These are phyloP conservation scores for Leccinum ochraceum DNA, from an alignment of 768 basidiomycete species.

Conservation along the genomic window DNA sequence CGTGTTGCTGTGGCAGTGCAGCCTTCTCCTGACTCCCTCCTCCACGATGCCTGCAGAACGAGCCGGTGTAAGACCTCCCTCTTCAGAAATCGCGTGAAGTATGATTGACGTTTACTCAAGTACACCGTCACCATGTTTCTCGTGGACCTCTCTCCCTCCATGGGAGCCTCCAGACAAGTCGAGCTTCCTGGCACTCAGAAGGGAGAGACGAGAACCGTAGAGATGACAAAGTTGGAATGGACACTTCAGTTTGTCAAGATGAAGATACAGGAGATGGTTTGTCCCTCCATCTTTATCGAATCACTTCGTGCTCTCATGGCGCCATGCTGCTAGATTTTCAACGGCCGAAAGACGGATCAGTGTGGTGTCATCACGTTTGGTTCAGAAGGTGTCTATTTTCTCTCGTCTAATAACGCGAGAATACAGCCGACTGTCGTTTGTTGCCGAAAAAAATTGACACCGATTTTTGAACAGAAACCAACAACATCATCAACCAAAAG, in stretches of 20 bases:
- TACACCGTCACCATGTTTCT: conserved; percentile 89
- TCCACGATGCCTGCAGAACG: conserved; percentile 72
- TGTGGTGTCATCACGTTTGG: conserved; percentile 90
- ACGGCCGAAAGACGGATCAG: conserved; percentile 90
- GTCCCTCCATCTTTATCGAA: conserved; percentile 4
- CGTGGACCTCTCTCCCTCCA: conserved; percentile 84
- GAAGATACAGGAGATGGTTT: conserved; percentile 89
- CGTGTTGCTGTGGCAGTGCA: conserved; percentile 21
- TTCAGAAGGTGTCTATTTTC: conserved; percentile 55
- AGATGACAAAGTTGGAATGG: conserved; percentile 81
- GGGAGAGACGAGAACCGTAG: conserved; percentile 49
- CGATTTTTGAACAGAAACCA: conserved; percentile 47
- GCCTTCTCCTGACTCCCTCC: conserved; percentile 8
- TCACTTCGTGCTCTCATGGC: background rate
- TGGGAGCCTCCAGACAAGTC: conserved; percentile 66
- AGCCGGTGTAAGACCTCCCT: conserved; percentile 62
- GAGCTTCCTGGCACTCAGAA: conserved; percentile 53
- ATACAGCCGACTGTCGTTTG: background rate
- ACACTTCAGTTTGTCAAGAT: conserved; percentile 84
- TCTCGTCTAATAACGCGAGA: background rate
- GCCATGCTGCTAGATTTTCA: conserved; percentile 64
- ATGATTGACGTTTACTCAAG: conserved; percentile 38
- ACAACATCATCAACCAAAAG: conserved; percentile 60
- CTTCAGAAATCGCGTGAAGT: background rate
- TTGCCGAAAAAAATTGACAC: background rate